Conservation (phyloP, 2,329 filamentous ascomycete species). For the Lasiodiplodia hormozganensis region DNA sequence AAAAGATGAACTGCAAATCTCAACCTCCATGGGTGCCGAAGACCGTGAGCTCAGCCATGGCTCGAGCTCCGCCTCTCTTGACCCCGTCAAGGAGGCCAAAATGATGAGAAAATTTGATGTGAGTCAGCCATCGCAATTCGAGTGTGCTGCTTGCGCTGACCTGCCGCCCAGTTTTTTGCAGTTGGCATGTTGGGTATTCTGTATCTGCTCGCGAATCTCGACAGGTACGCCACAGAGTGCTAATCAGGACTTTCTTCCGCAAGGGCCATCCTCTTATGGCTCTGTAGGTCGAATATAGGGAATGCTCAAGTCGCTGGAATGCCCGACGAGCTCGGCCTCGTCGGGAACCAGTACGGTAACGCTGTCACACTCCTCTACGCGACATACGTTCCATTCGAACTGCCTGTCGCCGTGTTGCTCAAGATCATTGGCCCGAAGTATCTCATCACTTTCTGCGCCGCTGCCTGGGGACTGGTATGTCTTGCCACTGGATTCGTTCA, state of each 20-base stretch:
- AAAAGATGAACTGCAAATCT: constrained; percentile 21
- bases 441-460: constrained; percentile 56
- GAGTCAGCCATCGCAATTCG: background rate
- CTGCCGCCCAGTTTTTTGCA: constrained; percentile 10
- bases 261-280: constrained; percentile 24
- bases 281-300: constrained; percentile 36
- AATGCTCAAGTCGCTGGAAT: constrained; percentile 52
- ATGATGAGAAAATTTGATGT: constrained; percentile 29
- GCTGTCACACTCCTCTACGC: constrained; percentile 69
- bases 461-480: constrained; percentile 57
- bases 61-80: constrained; percentile 11
- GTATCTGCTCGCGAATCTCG: constrained; percentile 29
- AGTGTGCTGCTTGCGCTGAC: background rate
- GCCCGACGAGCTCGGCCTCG: constrained; percentile 18
- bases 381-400: constrained; percentile 55
- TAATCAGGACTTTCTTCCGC: background rate
- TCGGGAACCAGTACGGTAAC: constrained; percentile 23
- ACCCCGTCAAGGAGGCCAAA: constrained; percentile 25
- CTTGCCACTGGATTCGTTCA: constrained; percentile 58
- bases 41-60: constrained; percentile 19
- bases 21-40: constrained; percentile 4
- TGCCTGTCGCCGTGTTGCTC: constrained; percentile 66
- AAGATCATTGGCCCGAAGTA: constrained; percentile 62
- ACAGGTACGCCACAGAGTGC: constrained; percentile 25
- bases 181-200: constrained; percentile 27